A percentile compares a stretch with the other conserved stretches of the same genome.
Conservation (phyloP, 768 basidiomycete species). For the Tephrocybe sp. region DNA sequence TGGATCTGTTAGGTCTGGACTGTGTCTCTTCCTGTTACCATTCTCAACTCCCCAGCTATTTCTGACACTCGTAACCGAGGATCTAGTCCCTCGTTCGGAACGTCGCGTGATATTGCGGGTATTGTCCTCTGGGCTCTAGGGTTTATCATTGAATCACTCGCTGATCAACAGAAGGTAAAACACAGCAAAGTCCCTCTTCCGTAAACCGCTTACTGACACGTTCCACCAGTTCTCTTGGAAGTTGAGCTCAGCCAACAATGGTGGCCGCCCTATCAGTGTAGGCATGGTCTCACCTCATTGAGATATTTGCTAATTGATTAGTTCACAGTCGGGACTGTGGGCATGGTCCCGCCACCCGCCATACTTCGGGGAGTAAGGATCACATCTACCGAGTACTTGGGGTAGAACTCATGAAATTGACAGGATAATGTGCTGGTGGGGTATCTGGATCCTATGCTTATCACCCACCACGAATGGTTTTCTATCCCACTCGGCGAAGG, state of each 20-base stretch:
- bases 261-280: conserved; percentile 41
- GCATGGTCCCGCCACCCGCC: conserved; percentile 64
- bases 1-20: conserved; percentile 46
- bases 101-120: conserved; percentile 61
- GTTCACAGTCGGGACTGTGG: conserved; percentile 49
- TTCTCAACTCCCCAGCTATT: conserved; percentile 68
- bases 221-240: conserved; percentile 20
- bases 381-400: neutral
- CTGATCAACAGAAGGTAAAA: conserved; percentile 58
- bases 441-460: conserved; percentile 59
- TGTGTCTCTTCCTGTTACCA: conserved; percentile 61
- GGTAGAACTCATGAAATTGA: neutral
- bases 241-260: conserved; percentile 42
- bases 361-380: conserved; percentile 67
- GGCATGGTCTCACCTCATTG: conserved; percentile 5
- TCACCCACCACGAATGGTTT: conserved; percentile 54
- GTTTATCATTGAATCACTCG: conserved; percentile 52
- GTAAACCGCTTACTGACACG: neutral
- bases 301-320: neutral
- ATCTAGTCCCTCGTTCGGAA: conserved; percentile 59
- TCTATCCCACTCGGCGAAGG: conserved; percentile 38
- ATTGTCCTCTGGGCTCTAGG: conserved; percentile 62
- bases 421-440: conserved; percentile 68
- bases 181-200: neutral
- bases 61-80: conserved; percentile 45